These are phyloP conservation scores for Dactylonectria estremocensis DNA, from an alignment of 2,329 filamentous ascomycete species.

Conservation along the genomic window DNA sequence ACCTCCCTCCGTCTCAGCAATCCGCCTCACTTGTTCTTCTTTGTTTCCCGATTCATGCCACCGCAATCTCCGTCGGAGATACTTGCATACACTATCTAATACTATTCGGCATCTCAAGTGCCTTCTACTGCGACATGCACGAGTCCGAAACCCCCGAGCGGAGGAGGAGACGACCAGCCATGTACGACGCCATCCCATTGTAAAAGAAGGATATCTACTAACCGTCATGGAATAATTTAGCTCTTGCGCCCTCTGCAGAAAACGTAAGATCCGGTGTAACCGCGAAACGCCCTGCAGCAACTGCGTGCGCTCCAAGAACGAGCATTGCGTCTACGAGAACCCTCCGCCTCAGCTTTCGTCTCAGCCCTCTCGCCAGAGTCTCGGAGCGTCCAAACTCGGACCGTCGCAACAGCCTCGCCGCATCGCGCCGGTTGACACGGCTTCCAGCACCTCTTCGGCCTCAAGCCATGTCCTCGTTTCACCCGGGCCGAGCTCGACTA, in stretches of 20 bases:
- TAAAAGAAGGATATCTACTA: not conserved
- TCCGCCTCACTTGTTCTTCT: not conserved
- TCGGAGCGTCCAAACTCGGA: not conserved
- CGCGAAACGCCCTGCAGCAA: constrained; percentile 59
- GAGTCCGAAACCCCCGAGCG: constrained; percentile 39
- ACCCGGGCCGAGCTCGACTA: not conserved
- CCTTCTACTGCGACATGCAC: constrained; percentile 17
- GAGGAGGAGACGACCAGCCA: constrained; percentile 48
- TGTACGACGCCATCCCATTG: constrained; percentile 32
- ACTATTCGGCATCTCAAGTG: not conserved
- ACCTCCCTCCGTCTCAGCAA: not conserved
- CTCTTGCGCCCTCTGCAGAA: constrained; percentile 59
- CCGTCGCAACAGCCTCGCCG: fast-evolving
- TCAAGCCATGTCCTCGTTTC: not conserved
- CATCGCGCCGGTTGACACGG: constrained; percentile 7
- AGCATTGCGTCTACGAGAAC: constrained; percentile 54
- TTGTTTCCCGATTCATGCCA: not conserved
- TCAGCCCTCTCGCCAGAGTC: not conserved
- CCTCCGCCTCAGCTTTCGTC: constrained; percentile 15
- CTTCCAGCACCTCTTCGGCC: constrained; percentile 7
- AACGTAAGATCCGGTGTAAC: constrained; percentile 63
- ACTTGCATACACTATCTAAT: not conserved
- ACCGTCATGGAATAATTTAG: constrained; percentile 38
- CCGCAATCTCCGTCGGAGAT: constrained; percentile 13
- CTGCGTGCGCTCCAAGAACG: constrained; percentile 56